A percentile compares a stretch with the other conserved stretches of the same genome.
phyloP scores from a whole-genome alignment of 192 early-diverging fungal species.

The Coemansia brasiliensis region DNA sequence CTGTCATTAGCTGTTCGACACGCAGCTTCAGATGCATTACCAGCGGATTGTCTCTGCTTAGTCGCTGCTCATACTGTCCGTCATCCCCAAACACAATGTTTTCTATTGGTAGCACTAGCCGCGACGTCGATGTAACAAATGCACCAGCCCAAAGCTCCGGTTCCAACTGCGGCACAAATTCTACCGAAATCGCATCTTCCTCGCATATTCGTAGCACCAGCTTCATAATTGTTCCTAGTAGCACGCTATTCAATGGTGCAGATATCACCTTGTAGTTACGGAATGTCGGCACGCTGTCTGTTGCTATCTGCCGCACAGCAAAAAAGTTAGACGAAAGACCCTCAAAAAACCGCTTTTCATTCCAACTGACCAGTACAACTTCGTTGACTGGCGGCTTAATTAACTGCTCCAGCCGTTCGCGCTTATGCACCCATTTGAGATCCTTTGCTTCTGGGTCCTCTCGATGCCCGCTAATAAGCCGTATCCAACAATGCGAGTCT shows the following conservation, averaged over 20 bases:
- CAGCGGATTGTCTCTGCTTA: slow-evolving; percentile 31
- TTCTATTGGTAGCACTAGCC: slow-evolving; percentile 37
- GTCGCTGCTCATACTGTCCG: not conserved
- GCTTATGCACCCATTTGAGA: slow-evolving; percentile 51
- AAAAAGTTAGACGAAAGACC: slow-evolving; percentile 54
- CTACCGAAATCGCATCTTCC: slow-evolving; percentile 30
- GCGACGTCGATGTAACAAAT: slow-evolving; percentile 51
- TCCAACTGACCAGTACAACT: slow-evolving; percentile 25
- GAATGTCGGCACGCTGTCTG: slow-evolving; percentile 8
- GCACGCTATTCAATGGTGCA: slow-evolving; percentile 37
- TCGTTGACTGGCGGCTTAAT: slow-evolving; percentile 37
- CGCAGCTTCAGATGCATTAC: slow-evolving; percentile 27
- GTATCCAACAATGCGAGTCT: slow-evolving; percentile 18
- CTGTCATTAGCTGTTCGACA: slow-evolving; percentile 18
- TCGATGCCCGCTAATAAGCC: slow-evolving; percentile 28
- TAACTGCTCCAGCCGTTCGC: slow-evolving; percentile 31
- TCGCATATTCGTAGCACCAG: slow-evolving; percentile 42
- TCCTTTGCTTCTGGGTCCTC: slow-evolving; percentile 40
- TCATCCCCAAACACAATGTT: slow-evolving; percentile 13
- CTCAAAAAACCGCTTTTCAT: slow-evolving; percentile 31
- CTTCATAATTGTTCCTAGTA: slow-evolving; percentile 51
- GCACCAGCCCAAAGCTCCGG: slow-evolving; percentile 37
- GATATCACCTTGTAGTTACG: slow-evolving; percentile 28
- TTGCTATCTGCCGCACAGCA: slow-evolving; percentile 13
- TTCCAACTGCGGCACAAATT: slow-evolving; percentile 22